Base-by-base conservation (phyloP, 1,284 basidiomycete genomes). In the Afroboletus lepidellus region DNA sequence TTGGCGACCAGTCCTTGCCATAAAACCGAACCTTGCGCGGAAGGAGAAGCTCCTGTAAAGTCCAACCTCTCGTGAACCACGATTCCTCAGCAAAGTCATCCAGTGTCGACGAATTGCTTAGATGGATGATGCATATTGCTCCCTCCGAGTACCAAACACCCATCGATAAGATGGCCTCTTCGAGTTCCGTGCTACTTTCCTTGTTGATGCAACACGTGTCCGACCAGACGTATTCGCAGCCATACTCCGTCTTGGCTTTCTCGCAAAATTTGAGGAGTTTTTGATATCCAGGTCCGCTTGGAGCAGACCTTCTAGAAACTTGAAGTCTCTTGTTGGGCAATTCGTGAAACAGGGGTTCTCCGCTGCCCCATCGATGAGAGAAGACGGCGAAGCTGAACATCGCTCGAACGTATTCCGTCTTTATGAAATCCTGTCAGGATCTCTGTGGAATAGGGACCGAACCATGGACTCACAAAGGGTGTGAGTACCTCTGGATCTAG, bases 161-260 rank as follows among this genome's bases (percentile, higher is more conserved):
- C 49, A 53, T 62, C 12, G 63, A 67, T 15, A 60, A 24, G 46
- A 62, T 54, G 24, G 61, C 61, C n/a, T 64, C 62, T 45, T 66
- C 62, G 32, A 64, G 46, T 8, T 67, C 63, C 0, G 63, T 18
- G 44, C 55, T 60, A 16, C 41, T 66, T 29, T 64, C 65, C 48
- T 62, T 67, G 45, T 64, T 66, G 45, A 67, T 64, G 46, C 63
- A 64, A 39, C 62, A 67, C 2, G 60, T 67, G 29, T 68, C 64
- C 24, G 62, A n/a, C 65, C 65, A 65, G 30, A 55, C 63, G 15
- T 68, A 66, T 39, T 62, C 59, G 16, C 65, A 66, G 3, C 57
- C 63, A 6, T 62, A 62, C 29, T 63, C 64, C 0, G n/a, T 8
- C 7, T 50, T 36, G 5, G 64, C 64, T 33, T 63, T 66, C 9